Evolutionary conservation across 306 rosid genomes (phyloP).

Genomic region (Cotoneaster glaucophyllus): DNA sequence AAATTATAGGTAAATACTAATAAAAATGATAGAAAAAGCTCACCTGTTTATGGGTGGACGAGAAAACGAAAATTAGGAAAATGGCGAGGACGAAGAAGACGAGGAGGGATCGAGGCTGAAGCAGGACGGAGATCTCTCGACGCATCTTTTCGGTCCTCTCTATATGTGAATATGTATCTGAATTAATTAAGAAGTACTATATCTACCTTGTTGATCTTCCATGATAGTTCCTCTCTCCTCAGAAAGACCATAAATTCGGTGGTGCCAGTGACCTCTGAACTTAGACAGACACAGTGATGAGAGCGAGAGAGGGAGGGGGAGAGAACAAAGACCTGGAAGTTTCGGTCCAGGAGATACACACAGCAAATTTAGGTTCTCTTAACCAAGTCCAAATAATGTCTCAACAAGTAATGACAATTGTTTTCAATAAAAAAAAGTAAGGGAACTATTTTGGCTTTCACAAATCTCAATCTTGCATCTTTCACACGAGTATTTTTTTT

Average conservation of each 20-base stretch:
- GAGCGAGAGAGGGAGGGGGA: not conserved
- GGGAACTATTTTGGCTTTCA: too few species aligned
- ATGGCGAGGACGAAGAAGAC: slow-evolving; percentile 32
- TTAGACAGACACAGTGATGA: not conserved
- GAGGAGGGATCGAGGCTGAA: slow-evolving; percentile 50
- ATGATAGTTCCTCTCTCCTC: not conserved
- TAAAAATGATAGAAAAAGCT: not conserved
- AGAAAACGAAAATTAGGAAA: slow-evolving; percentile 39
- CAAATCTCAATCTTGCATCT: too few species aligned
- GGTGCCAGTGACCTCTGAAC: slow-evolving; percentile 1
- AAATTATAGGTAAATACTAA: not conserved
- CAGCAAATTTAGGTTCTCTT: not conserved
- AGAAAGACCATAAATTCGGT: slow-evolving; percentile 2
- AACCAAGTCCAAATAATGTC: not conserved
- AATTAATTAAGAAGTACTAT: slow-evolving; percentile 3
- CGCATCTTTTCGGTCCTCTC: slow-evolving; percentile 32
- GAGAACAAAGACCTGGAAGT: not conserved
- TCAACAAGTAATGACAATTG: not conserved
- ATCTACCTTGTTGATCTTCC: slow-evolving; percentile 3
- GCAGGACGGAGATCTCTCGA: slow-evolving; percentile 43
- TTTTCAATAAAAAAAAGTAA: too few species aligned
- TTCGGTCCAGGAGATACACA: not conserved
- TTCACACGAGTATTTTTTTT: too few species aligned
- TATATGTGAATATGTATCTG: not conserved
- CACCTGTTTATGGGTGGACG: slow-evolving; percentile 18